Evolutionary conservation across 2,329 filamentous ascomycete species (phyloP).

Genomic region (Paracamarosporium sp.): DNA sequence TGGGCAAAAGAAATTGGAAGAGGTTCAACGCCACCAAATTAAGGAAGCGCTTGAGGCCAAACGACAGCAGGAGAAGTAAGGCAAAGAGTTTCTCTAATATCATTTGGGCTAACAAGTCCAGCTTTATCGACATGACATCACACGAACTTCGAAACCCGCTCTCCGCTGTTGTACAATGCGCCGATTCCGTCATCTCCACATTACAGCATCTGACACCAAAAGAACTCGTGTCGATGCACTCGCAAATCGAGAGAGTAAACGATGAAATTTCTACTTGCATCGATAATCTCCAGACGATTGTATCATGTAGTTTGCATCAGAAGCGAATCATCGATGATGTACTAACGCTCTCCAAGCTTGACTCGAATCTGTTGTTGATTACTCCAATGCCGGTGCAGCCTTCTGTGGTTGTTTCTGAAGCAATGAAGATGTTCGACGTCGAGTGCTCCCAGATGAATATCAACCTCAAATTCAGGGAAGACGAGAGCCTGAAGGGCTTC

Average conservation of each 20-base stretch:
- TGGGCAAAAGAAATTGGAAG: constrained; percentile 37
- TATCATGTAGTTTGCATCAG: constrained; percentile 48
- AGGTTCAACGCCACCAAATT: constrained; percentile 36
- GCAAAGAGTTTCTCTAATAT: not conserved
- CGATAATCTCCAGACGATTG: constrained; percentile 41
- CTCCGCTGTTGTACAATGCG: constrained; percentile 51
- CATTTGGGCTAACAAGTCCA: constrained; percentile 14
- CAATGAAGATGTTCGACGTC: constrained; percentile 37
- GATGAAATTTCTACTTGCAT: constrained; percentile 30
- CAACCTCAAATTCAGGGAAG: constrained; percentile 47
- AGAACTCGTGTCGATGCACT: constrained; percentile 1
- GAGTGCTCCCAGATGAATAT: constrained; percentile 43
- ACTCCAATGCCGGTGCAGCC: constrained; percentile 32
- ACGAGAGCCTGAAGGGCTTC: constrained; percentile 47
- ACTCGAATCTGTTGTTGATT: constrained; percentile 35
- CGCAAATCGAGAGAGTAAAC: constrained; percentile 17
- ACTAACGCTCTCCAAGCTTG: constrained; percentile 42
- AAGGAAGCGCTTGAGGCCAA: constrained; percentile 47
- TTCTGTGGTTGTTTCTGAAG: constrained; percentile 26
- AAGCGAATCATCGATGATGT: constrained; percentile 51
- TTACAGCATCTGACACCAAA: constrained; percentile 23
- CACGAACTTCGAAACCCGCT: constrained; percentile 46
- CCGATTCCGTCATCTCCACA: constrained; percentile 49
- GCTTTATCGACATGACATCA: constrained; percentile 41
- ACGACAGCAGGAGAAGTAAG: constrained; percentile 44